Evolutionary conservation across 1,284 basidiomycete genomes (phyloP).

Genomic region (Rhodotorula sp.): DNA sequence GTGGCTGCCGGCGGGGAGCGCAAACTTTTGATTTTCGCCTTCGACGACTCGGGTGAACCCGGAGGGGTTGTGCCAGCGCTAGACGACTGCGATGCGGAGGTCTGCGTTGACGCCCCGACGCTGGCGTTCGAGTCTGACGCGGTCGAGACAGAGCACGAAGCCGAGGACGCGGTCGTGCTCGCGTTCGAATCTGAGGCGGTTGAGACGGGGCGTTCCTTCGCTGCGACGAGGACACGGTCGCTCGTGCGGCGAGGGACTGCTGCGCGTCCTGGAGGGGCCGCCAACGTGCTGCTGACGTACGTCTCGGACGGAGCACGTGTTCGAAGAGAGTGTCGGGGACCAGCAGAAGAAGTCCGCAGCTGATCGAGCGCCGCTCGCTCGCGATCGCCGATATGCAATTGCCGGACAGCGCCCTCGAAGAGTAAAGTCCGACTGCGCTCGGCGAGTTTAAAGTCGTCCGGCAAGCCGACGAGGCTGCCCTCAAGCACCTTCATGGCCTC

Average conservation of each 20-base stretch:
- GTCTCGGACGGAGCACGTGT: conserved; percentile 3
- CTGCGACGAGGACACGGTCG: conserved; percentile 4
- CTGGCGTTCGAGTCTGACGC: background rate
- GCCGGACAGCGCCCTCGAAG: conserved; percentile 61
- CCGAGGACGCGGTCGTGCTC: background rate
- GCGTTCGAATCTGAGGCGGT: conserved; percentile 11
- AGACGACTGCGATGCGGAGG: background rate
- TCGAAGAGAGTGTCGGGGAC: conserved; percentile 13
- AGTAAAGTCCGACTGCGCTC: conserved; percentile 69
- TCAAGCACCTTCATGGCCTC: conserved; percentile 64
- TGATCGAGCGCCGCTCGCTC: conserved; percentile 36
- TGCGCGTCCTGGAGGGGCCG: background rate
- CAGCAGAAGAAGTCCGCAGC: conserved; percentile 24
- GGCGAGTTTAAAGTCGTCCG: conserved; percentile 58
- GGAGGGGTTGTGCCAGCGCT: too few relatives aligned
- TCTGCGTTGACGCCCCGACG: conserved; percentile 1
- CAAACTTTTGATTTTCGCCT: background rate
- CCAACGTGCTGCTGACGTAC: background rate
- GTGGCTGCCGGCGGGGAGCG: too few relatives aligned
- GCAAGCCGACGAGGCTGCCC: conserved; percentile 61
- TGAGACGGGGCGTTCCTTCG: conserved; percentile 10
- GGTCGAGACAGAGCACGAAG: conserved; percentile 11
- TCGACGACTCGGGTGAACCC: background rate
- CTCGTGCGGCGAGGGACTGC: too few relatives aligned
- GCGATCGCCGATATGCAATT: conserved; percentile 47